Evolutionary conservation across 164 flowering plant species (phyloP).

Genomic region (Kalanchoe fedtschenkoi): DNA sequence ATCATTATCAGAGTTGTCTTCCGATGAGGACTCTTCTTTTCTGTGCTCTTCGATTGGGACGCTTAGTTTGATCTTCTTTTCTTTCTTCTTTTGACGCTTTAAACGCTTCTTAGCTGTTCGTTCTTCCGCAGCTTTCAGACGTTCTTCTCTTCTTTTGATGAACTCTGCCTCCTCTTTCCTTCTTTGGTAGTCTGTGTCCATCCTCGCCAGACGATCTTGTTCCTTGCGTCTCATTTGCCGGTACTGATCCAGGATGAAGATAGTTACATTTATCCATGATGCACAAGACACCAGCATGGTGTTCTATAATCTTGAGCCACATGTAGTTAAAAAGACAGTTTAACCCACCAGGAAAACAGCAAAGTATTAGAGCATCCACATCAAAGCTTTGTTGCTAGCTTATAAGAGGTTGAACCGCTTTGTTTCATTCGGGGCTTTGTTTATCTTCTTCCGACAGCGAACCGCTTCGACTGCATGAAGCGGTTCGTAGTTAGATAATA

Average conservation of each 20-base stretch:
- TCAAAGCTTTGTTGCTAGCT: no score
- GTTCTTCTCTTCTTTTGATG: conserved; percentile 65
- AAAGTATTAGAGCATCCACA: no score
- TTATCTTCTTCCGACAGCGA: no score
- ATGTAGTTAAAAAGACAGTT: background rate
- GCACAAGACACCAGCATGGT: background rate
- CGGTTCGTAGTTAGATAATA: no score
- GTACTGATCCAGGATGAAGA: conserved; percentile 39
- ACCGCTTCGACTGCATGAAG: no score
- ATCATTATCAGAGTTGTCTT: background rate
- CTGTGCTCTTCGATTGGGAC: background rate
- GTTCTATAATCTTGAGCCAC: no score
- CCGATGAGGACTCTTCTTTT: conserved; percentile 2
- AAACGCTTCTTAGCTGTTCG: conserved; percentile 81
- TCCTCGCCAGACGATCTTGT: conserved; percentile 84
- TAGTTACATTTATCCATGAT: background rate
- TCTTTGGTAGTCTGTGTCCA: conserved; percentile 78
- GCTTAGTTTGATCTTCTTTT: conserved; percentile 30
- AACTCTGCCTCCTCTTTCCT: conserved; percentile 69
- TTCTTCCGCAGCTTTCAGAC: conserved; percentile 75
- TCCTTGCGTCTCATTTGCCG: conserved; percentile 97
- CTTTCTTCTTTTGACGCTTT: conserved; percentile 88
- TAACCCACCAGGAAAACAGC: background rate
- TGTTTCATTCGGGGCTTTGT: no score
- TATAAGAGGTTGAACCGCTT: background rate